A percentile compares a stretch with the other conserved stretches of the same genome.
phyloP scores from a whole-genome alignment of 139 green algal species.

The Raphidocelis subcapitata region DNA sequence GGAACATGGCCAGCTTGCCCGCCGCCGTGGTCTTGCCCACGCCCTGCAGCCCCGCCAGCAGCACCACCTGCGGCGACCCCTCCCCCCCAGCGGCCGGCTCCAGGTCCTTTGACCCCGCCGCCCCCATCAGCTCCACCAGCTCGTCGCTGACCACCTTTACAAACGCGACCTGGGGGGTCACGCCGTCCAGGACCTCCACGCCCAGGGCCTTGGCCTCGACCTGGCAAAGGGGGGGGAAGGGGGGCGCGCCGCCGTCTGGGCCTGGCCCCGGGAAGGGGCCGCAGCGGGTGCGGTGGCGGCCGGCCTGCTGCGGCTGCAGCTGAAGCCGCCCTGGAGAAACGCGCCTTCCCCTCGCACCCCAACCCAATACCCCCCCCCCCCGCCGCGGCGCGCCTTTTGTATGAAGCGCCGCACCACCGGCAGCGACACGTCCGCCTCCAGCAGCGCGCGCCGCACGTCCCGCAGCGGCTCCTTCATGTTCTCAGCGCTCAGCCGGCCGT shows the following conservation, averaged over 20 bases:
- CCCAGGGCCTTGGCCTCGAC: neutral
- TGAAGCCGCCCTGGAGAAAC: neutral
- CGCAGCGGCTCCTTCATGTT: constrained; percentile 96
- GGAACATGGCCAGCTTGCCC: constrained; percentile 91
- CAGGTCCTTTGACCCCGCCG: constrained; percentile 65
- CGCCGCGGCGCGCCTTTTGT: constrained; percentile 78
- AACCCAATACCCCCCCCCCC: constrained; percentile 58
- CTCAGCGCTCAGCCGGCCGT: constrained; percentile 85
- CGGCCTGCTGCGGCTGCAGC: neutral
- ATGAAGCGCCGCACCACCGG: constrained; percentile 95
- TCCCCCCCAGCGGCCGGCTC: constrained; percentile 19
- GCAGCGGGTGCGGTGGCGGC: neutral
- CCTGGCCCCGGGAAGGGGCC: neutral
- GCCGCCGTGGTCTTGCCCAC: constrained; percentile 97
- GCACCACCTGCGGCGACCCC: constrained; percentile 62
- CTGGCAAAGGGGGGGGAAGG: no score
- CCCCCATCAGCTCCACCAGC: constrained; percentile 92
- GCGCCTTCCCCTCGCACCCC: neutral
- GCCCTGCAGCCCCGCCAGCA: constrained; percentile 90
- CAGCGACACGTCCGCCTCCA: constrained; percentile 95
- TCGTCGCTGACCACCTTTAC: constrained; percentile 95
- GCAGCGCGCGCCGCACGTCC: constrained; percentile 91
- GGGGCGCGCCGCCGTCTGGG: no score
- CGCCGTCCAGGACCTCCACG: constrained; percentile 76
- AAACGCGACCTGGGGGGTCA: constrained; percentile 92